Base-by-base conservation (phyloP, 352 stramenopile species). In the Phytophthora sp. region DNA sequence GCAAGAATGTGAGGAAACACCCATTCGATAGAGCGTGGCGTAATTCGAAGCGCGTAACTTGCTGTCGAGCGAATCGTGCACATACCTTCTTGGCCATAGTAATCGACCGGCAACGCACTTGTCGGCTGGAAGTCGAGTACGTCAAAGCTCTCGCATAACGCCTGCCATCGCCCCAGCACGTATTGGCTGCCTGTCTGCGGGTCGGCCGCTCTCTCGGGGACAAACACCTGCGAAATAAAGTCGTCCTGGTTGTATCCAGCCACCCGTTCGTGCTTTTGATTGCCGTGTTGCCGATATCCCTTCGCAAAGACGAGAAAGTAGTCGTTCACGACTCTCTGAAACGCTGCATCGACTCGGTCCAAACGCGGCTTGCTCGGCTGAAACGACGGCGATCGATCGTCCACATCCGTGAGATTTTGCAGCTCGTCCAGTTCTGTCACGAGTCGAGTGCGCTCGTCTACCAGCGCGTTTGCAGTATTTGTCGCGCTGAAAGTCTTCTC, bases 91-190 rank as follows among this genome's bases (percentile, higher is more conserved):
- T 31, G n/a, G 4, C 13, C 39, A 6, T 54, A 24, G 24, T 27
- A 52, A 39, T 62, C 17, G 17, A 66, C 15, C 1, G 52, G 31
- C 13, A 62, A 43, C 7, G 50, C n/a, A 17, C 38, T 35, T 6
- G 23, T 62, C 44, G 60, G 59, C 4, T 32, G 27, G n/a, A 71
- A 70, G 11, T 37, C 48, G 2, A 74, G 61, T 10, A 71, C 46
- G 28, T 66, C 39, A 15, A 74, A 67, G 42, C 35, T 37, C 9
- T 39, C 30, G 5, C 39, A 56, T 15, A 71, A 44, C 7, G 21
- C 26, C 8, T 45, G 31, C 58, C 58, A 69, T 10, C 64, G 52
- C 32, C 59, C 20, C 4, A 43, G 17, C 23, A 60, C 42, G 18
- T 62, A 39, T 11, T 27, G n/a, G 6, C 54, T 31, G 13, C 21